Evolutionary conservation across 345 rosid species (phyloP).

Genomic region (Balakata baccata): DNA sequence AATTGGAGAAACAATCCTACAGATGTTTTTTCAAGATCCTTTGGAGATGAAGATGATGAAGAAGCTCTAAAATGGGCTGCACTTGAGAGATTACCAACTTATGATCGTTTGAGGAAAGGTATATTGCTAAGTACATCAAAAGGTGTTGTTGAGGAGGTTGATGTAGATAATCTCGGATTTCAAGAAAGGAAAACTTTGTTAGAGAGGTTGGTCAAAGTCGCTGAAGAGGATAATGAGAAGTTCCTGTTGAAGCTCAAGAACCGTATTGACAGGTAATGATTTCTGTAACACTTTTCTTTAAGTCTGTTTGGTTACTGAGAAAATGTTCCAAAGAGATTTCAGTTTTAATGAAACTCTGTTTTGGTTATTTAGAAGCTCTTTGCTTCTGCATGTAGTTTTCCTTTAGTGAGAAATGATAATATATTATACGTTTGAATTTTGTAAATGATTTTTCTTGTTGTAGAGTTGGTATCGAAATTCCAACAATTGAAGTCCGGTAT

Average conservation of each 20-base stretch:
- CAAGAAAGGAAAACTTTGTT: conserved; percentile 20
- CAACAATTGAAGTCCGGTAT: conserved; percentile 51
- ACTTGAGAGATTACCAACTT: conserved; percentile 46
- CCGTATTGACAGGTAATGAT: conserved; percentile 22
- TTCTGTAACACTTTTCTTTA: neutral
- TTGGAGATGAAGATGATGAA: conserved; percentile 62
- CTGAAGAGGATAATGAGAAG: conserved; percentile 28
- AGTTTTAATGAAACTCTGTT: too few relatives aligned
- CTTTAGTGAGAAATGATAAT: too few relatives aligned
- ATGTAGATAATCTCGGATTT: conserved; percentile 32
- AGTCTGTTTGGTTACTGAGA: neutral
- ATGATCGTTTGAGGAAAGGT: conserved; percentile 42
- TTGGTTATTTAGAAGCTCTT: too few relatives aligned
- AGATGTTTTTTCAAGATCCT: conserved; percentile 55
- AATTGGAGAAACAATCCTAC: conserved; percentile 36
- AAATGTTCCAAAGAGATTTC: too few relatives aligned
- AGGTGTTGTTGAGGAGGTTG: conserved; percentile 18
- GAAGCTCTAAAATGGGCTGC: conserved; percentile 59
- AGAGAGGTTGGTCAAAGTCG: conserved; percentile 17
- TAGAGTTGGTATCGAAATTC: conserved; percentile 53
- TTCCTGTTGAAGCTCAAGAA: conserved; percentile 24
- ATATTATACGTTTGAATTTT: neutral
- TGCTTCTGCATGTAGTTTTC: too few relatives aligned
- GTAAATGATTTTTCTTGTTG: neutral
- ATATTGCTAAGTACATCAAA: conserved; percentile 29